A percentile compares a stretch with the other conserved stretches of the same genome.
These are phyloP conservation scores for Boletellus emodensis DNA, from an alignment of 768 basidiomycete species.

Conservation along the genomic window DNA sequence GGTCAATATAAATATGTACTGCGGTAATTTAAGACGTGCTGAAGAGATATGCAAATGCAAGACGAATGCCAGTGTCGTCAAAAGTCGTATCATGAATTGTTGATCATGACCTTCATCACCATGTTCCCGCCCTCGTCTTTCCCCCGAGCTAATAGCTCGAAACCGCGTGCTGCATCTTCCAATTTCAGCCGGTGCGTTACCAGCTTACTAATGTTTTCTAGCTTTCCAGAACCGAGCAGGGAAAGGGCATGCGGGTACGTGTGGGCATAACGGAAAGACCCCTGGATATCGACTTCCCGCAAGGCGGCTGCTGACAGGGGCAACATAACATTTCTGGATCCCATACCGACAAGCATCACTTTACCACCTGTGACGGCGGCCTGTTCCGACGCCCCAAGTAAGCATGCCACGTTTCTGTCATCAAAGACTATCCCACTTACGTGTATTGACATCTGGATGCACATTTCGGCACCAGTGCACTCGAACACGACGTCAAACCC, in stretches of 20 bases:
- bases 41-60: slow-evolving; percentile 2
- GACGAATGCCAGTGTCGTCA: background rate
- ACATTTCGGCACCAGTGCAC: slow-evolving; percentile 90
- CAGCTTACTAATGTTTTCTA: slow-evolving; percentile 65
- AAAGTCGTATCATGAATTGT: slow-evolving; percentile 33
- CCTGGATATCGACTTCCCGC: slow-evolving; percentile 90
- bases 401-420: slow-evolving; percentile 8
- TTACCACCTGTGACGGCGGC: slow-evolving; percentile 81
- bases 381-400: slow-evolving; percentile 37
- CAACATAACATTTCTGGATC: slow-evolving; percentile 72
- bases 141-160: slow-evolving; percentile 76
- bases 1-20: slow-evolving; percentile 8
- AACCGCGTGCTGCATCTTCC: slow-evolving; percentile 64
- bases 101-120: slow-evolving; percentile 90
- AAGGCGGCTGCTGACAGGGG: slow-evolving; percentile 81
- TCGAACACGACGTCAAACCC: slow-evolving; percentile 95
- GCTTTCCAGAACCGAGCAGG: slow-evolving; percentile 62
- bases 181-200: slow-evolving; percentile 76
- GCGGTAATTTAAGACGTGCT: slow-evolving; percentile 14
- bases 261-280: slow-evolving; percentile 88
- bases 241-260: slow-evolving; percentile 85
- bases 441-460: slow-evolving; percentile 87
- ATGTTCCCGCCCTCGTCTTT: slow-evolving; percentile 74
- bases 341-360: slow-evolving; percentile 96
- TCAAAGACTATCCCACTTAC: slow-evolving; percentile 46